Evolutionary conservation across 257 asterid genomes (phyloP).

Genomic region (Linderniella brevidens): DNA sequence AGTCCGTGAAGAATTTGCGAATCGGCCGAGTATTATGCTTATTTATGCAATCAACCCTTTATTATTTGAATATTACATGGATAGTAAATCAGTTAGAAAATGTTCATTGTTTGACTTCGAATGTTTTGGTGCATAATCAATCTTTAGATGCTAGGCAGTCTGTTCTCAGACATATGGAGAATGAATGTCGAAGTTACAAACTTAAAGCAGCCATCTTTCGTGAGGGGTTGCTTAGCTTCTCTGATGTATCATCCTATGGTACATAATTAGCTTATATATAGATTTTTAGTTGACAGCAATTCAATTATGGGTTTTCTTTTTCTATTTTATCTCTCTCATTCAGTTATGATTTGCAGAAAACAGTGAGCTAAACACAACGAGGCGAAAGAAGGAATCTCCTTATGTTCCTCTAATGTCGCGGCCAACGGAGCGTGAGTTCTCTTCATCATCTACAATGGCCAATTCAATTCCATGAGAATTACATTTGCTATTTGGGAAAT

Average conservation of each 20-base stretch:
- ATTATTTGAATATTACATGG: too few relatives aligned
- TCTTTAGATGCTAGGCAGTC: slow-evolving; percentile 11
- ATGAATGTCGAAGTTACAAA: slow-evolving; percentile 54
- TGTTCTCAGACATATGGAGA: slow-evolving; percentile 51
- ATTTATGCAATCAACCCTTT: too few relatives aligned
- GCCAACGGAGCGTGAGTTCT: slow-evolving; percentile 78
- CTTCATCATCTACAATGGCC: neutral
- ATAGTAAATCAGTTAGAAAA: too few relatives aligned
- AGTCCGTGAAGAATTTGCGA: too few relatives aligned
- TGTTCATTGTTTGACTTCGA: neutral
- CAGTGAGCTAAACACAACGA: slow-evolving; percentile 14
- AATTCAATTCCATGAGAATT: neutral
- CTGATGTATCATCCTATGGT: slow-evolving; percentile 8
- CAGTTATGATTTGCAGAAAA: slow-evolving; percentile 32
- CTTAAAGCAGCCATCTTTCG: slow-evolving; percentile 65
- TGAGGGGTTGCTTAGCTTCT: slow-evolving; percentile 49
- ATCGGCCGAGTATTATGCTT: too few relatives aligned
- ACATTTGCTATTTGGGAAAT: neutral
- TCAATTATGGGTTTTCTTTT: slow-evolving; percentile 11
- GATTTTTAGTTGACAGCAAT: slow-evolving; percentile 7
- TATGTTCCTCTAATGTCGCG: slow-evolving; percentile 55
- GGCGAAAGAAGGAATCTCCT: slow-evolving; percentile 42
- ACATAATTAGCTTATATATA: slow-evolving; percentile 13
- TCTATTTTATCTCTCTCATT: slow-evolving; percentile 11
- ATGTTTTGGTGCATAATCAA: slow-evolving; percentile 1